A percentile compares a stretch with the other conserved stretches of the same genome.
These are phyloP conservation scores for Sporobolomyces roseus DNA, from an alignment of 768 basidiomycete genomes.

Conservation along the genomic window DNA sequence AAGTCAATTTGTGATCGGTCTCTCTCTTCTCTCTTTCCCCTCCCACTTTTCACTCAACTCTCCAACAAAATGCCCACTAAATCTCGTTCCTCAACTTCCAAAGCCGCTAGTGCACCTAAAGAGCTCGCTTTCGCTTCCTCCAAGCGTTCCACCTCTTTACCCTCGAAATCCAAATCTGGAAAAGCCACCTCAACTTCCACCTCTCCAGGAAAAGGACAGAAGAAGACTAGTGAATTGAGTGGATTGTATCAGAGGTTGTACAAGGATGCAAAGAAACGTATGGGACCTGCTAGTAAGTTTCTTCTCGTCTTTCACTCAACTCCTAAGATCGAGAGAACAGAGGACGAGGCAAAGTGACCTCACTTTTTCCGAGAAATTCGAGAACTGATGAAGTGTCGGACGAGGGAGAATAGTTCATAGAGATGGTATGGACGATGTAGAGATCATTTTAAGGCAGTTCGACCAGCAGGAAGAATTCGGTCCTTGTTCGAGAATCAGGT, in stretches of 20 bases:
- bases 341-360: too few species aligned
- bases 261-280: slow-evolving; percentile 55
- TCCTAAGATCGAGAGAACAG: neutral
- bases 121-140: neutral
- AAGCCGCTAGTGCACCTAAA: slow-evolving; percentile 1
- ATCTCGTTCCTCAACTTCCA: too few species aligned
- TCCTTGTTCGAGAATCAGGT: slow-evolving; percentile 64
- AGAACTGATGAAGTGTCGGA: neutral
- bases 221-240: slow-evolving; percentile 52
- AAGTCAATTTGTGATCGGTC: too few species aligned
- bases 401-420: neutral
- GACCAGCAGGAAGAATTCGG: slow-evolving; percentile 79
- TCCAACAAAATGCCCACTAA: too few species aligned
- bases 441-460: slow-evolving; percentile 53
- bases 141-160: neutral
- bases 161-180: neutral
- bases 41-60: slow-evolving; percentile 12
- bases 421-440: slow-evolving; percentile 29
- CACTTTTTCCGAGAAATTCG: too few species aligned
- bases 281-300: slow-evolving; percentile 64
- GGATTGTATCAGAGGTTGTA: slow-evolving; percentile 58
- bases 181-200: too few species aligned
- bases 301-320: slow-evolving; percentile 1
- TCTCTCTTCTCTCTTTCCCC: neutral
- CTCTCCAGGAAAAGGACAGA: neutral